Evolutionary conservation across 2,329 filamentous ascomycete species (phyloP), one percentile per base, ranked within the genome.

Genomic region (Didymellaceae sp.): DNA sequence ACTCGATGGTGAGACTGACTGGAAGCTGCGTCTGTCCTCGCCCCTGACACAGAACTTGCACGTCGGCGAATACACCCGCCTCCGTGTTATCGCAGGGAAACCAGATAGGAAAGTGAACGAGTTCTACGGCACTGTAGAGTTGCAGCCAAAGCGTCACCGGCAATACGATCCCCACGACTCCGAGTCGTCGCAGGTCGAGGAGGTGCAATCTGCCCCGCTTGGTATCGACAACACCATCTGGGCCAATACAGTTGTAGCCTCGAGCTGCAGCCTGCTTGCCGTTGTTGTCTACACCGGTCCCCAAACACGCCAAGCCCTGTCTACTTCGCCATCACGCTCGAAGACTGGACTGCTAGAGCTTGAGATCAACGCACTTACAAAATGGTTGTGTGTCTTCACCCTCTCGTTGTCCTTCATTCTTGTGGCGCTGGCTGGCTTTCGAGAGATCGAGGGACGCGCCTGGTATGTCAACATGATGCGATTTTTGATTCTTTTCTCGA

Each of bases 381-480:
- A 99, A 68, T 99, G 97, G 40, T 80, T 99, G 2, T 99, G 94
- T 65, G 85, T 88, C 6, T 80, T 99, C 53, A 99, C 94, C 0
- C 78, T 97, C 1, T 85, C 88, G 0, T 79, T 99, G 3, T 97
- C 93, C 0, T 82, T 97, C 56, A 82, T 96, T 32, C 82, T 99
- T 7, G 94, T 99, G 5, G 91, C 90, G 0, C 76, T 97, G 2
- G 87, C 97, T 72, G 88, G 90, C 0, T 94, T 96, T 57, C 80
- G 86, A 7, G 68, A 67, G n/a, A 84, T 84, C 1, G 79, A 85
- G 45, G 84, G 82, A 16, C 83, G 84, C 45, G 77, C 83, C 18
- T 99, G 94, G 94, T 99, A 97, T 72, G 86, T 97, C 60, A 93
- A 95, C 58, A 96, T 97, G 65, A 94, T 96, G 86, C 87, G 93